phyloP scores from a whole-genome alignment of 2,329 filamentous ascomycete species.

The Hymenoscyphus albidus region DNA sequence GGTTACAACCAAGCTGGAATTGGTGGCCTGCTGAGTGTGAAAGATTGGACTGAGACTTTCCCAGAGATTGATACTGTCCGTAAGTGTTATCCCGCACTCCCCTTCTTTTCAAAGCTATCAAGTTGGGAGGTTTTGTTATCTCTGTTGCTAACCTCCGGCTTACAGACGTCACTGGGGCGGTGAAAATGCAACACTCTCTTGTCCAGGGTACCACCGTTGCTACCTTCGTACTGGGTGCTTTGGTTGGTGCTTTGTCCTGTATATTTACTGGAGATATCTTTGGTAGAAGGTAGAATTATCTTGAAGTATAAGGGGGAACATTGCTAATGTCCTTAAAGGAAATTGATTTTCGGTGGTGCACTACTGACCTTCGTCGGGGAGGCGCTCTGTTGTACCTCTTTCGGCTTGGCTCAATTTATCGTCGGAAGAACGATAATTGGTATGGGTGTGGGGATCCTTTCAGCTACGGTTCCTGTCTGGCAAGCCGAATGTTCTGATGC shows the following conservation, averaged over 20 bases:
- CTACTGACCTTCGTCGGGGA: conserved; percentile 41
- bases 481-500: conserved; percentile 54
- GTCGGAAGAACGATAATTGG: conserved; percentile 78
- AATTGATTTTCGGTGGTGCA: conserved; percentile 38
- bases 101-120: background rate
- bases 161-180: background rate
- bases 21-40: conserved; percentile 36
- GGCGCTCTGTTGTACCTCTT: conserved; percentile 40
- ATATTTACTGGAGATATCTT: conserved; percentile 38
- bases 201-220: conserved; percentile 36
- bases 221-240: conserved; percentile 38
- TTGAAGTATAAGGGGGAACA: background rate
- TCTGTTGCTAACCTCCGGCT: background rate
- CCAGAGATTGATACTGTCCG: conserved; percentile 40
- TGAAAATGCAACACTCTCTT: background rate
- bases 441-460: conserved; percentile 59
- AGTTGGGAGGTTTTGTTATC: background rate
- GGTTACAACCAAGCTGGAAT: conserved; percentile 42
- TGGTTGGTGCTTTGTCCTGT: conserved; percentile 37
- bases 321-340: conserved; percentile 15
- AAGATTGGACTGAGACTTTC: conserved; percentile 35
- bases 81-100: conserved; percentile 1
- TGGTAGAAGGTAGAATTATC: conserved; percentile 34
- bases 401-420: conserved; percentile 48
- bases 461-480: conserved; percentile 50